Conservation (phyloP, 2,329 filamentous ascomycete genomes). For the Dothistroma pini region DNA sequence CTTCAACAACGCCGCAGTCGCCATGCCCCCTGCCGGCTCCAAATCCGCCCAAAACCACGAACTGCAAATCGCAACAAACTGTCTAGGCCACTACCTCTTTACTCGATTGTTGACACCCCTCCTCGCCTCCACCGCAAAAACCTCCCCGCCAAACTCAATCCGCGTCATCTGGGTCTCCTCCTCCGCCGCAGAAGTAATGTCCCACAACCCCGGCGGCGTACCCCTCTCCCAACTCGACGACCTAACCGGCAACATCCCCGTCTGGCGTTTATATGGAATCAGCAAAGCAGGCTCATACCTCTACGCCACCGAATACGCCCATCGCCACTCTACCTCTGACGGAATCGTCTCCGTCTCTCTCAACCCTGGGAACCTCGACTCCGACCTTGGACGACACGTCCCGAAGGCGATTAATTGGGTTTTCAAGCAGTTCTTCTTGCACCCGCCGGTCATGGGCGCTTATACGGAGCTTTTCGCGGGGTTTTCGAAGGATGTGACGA, state of each 20-base stretch:
- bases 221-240: conserved; percentile 8
- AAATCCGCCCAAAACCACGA: conserved; percentile 34
- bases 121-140: conserved; percentile 23
- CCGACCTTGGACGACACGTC: neutral
- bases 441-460: neutral
- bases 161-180: conserved; percentile 34
- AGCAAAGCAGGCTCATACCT: conserved; percentile 4
- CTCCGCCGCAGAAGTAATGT: conserved; percentile 19
- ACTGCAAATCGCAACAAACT: conserved; percentile 35
- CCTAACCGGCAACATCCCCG: neutral
- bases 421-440: neutral
- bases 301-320: neutral
- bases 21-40: conserved; percentile 35
- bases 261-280: conserved; percentile 4
- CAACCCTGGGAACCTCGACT: neutral
- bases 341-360: neutral
- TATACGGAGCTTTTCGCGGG: conserved; percentile 4
- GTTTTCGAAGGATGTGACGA: neutral
- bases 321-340: neutral
- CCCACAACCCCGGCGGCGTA: neutral
- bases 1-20: conserved; percentile 15
- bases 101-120: conserved; percentile 28
- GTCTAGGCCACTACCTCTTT: conserved; percentile 34
- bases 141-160: conserved; percentile 28
- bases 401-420: neutral